phyloP scores from a whole-genome alignment of 140 eudicot species.

The Stevia rebaudiana region DNA sequence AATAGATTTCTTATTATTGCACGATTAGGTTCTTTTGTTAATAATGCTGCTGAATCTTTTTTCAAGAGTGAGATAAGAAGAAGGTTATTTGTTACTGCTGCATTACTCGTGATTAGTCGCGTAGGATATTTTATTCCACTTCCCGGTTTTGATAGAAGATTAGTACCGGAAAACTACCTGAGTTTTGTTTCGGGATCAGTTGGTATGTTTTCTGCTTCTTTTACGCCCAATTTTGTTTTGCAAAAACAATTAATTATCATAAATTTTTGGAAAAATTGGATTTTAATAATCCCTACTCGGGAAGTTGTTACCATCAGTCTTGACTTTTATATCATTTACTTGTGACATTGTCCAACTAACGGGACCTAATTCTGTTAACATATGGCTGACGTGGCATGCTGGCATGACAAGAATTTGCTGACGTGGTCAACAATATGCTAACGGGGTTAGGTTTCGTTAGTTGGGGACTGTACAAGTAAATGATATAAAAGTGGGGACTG shows the following conservation, averaged over 20 bases:
- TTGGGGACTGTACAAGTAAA: too few species aligned
- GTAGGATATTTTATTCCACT: slow-evolving; percentile 89
- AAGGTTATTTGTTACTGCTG: slow-evolving; percentile 81
- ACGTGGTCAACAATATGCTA: too few species aligned
- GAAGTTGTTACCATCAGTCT: too few species aligned
- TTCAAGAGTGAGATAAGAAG: slow-evolving; percentile 95
- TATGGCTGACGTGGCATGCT: too few species aligned
- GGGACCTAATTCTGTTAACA: too few species aligned
- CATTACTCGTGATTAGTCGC: slow-evolving; percentile 72
- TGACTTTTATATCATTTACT: too few species aligned
- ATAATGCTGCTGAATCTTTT: slow-evolving; percentile 71
- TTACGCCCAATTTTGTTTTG: not conserved
- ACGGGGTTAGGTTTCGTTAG: too few species aligned
- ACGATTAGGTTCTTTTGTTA: slow-evolving; percentile 59
- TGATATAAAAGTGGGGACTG: too few species aligned
- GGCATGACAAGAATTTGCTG: too few species aligned
- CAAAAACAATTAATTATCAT: not conserved
- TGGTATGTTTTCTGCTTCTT: slow-evolving; percentile 41
- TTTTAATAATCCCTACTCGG: too few species aligned
- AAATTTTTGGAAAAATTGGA: too few species aligned
- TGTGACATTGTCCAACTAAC: too few species aligned
- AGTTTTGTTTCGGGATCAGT: slow-evolving; percentile 78
- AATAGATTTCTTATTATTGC: slow-evolving; percentile 67
- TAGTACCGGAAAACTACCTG: slow-evolving; percentile 84
- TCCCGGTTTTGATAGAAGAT: slow-evolving; percentile 91